Evolutionary conservation across 352 stramenopile species (phyloP), one percentile per base, ranked within the genome.

Genomic region (Aphanomyces astaci): DNA sequence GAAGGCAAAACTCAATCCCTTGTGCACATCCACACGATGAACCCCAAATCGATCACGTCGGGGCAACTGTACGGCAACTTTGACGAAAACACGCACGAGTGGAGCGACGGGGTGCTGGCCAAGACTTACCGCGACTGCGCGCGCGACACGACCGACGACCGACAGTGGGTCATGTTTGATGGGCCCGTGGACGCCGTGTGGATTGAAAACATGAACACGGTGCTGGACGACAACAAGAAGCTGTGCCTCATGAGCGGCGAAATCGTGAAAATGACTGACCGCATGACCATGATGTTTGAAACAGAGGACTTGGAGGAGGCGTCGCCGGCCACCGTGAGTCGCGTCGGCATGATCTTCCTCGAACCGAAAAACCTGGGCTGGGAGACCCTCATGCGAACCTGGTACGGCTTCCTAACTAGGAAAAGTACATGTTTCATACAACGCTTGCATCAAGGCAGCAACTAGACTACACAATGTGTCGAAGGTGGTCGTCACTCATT

Each of bases 131-230:
- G 95, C 32, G 90, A 97, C 64, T 96, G 88, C 30, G 93, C 95
- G 17, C 79, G 82, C 24, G 82, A 87, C 59, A 95, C 85, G 31
- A 94, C 78, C 31, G 71, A 76, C 0, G 85, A 97, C 54, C 65
- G 94, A 15, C 94, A 97, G 72, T 98, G 92, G 92, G 83, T 98
- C 28, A 90, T 97, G 76, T 97, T 98, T 60, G 92, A 98, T 70
- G 92, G 92, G 0, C 92, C 92, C 0, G 92, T 98, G 13, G 92
- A 98, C 71, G 91, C 92, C 0, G 91, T 98, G 28, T 98, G 92
- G 92, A 98, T 98, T 69, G 92, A 98, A 57, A 97, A 97, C 75
- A 98, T 98, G 91, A 98, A 98, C 75, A 97, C 91, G 0, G 91
- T 97, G 39, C 73, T 97, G 15, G 89, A 97, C 66, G 89, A 97